Conservation (phyloP, 2,329 filamentous ascomycete species). For the Aureobasidium sp. region DNA sequence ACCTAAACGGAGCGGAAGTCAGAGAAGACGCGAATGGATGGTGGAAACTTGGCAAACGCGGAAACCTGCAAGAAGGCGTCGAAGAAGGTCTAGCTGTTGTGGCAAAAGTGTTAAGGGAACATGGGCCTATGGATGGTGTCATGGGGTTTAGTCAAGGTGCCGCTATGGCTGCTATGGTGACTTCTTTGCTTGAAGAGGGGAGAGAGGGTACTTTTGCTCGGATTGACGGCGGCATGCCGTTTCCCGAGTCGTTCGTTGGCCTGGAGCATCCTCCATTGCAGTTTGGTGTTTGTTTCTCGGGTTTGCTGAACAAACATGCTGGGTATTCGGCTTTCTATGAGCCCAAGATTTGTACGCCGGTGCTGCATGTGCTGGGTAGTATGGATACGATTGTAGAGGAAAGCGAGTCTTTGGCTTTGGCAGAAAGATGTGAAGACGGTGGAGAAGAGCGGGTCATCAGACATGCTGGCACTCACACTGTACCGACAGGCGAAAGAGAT, state of each 20-base stretch:
- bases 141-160: conserved; percentile 80
- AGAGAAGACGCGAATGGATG: conserved; percentile 52
- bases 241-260: conserved; percentile 42
- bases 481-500: conserved; percentile 74
- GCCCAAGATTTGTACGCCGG: conserved; percentile 67
- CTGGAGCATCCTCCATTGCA: conserved; percentile 50
- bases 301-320: conserved; percentile 57
- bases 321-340: conserved; percentile 65
- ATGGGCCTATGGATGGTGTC: conserved; percentile 68
- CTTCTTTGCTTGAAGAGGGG: conserved; percentile 59
- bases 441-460: conserved; percentile 47
- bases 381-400: conserved; percentile 87
- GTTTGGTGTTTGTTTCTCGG: conserved; percentile 71
- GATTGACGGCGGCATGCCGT: conserved; percentile 38
- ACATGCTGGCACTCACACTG: conserved; percentile 85
- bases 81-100: conserved; percentile 59
- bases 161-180: conserved; percentile 63
- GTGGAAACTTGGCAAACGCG: conserved; percentile 57
- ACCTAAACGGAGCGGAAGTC: conserved; percentile 52
- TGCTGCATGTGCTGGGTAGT: conserved; percentile 73
- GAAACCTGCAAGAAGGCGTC: conserved; percentile 57
- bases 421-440: conserved; percentile 52
- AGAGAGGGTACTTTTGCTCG: conserved; percentile 43
- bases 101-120: conserved; percentile 53
- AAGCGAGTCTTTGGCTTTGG: conserved; percentile 56